Percentiles rank a stretch among this genome's conserved stretches.
These are phyloP conservation scores for Gastrolobium villosum DNA, from an alignment of 306 rosid species.

Conservation along the genomic window DNA sequence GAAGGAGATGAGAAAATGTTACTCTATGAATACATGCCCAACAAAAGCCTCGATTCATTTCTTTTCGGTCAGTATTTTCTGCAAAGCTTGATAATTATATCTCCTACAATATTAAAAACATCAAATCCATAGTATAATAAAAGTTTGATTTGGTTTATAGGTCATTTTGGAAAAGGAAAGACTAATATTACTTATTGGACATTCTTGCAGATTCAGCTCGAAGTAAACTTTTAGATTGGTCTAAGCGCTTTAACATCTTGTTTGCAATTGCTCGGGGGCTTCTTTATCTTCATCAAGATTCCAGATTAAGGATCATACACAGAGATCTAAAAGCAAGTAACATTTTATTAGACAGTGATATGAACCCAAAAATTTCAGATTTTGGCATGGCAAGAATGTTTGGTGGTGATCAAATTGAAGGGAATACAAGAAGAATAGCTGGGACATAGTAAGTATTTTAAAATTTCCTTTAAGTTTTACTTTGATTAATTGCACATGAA, in stretches of 20 bases:
- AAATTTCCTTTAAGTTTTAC: too few species aligned
- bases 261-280: constrained; percentile 31
- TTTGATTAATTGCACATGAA: background rate
- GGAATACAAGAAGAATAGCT: background rate
- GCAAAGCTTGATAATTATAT: background rate
- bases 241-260: background rate
- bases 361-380: constrained; percentile 43
- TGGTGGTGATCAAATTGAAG: constrained; percentile 32
- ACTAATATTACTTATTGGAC: background rate
- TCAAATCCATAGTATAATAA: too few species aligned
- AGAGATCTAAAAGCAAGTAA: constrained; percentile 25
- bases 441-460: constrained; percentile 35
- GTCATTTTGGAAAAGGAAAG: background rate
- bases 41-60: background rate
- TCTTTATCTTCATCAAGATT: constrained; percentile 40
- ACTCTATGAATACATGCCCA: constrained; percentile 23
- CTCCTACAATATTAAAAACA: too few species aligned
- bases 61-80: background rate
- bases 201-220: background rate
- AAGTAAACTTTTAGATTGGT: constrained; percentile 26
- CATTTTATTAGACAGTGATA: constrained; percentile 15
- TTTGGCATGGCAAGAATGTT: constrained; percentile 35
- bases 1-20: constrained; percentile 14
- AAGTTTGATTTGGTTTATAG: background rate
- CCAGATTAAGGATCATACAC: constrained; percentile 30